Evolutionary conservation across 164 flowering plant genomes (phyloP).

Genomic region (Pachysandra terminalis): DNA sequence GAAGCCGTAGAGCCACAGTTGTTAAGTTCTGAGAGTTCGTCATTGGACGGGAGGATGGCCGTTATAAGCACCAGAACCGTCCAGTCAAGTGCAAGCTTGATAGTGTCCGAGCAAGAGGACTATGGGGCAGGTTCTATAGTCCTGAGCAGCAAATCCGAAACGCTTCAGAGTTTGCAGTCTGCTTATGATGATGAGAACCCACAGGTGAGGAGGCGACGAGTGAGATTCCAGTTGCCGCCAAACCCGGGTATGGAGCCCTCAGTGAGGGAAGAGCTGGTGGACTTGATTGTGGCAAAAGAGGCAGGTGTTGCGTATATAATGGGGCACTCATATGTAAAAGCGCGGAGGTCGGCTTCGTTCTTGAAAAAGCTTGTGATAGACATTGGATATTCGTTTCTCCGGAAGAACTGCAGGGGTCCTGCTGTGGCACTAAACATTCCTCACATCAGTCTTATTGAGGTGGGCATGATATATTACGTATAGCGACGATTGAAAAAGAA

Average conservation of each 20-base stretch:
- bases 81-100: constrained; percentile 23
- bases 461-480: constrained; percentile 52
- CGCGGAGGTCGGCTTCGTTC: constrained; percentile 41
- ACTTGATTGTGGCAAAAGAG: constrained; percentile 44
- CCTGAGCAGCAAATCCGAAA: constrained; percentile 32
- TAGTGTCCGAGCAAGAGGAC: constrained; percentile 25
- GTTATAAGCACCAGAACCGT: constrained; percentile 34
- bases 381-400: constrained; percentile 45
- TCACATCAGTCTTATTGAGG: constrained; percentile 53
- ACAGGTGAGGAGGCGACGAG: constrained; percentile 29
- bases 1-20: constrained; percentile 66
- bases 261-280: constrained; percentile 41
- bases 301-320: constrained; percentile 52
- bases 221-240: constrained; percentile 35
- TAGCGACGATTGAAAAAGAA: constrained; percentile 6
- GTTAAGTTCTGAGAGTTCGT: constrained; percentile 31
- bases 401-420: constrained; percentile 56
- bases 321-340: constrained; percentile 52
- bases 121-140: constrained; percentile 8
- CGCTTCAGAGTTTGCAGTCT: constrained; percentile 34
- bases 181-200: constrained; percentile 35
- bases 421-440: constrained; percentile 49
- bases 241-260: constrained; percentile 24
- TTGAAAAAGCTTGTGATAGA: constrained; percentile 44
- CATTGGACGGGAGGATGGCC: constrained; percentile 46